A percentile compares a stretch with the other conserved stretches of the same genome.
These are phyloP conservation scores for Fusarium sp. DNA, from an alignment of 2,329 filamentous ascomycete genomes.

Conservation along the genomic window DNA sequence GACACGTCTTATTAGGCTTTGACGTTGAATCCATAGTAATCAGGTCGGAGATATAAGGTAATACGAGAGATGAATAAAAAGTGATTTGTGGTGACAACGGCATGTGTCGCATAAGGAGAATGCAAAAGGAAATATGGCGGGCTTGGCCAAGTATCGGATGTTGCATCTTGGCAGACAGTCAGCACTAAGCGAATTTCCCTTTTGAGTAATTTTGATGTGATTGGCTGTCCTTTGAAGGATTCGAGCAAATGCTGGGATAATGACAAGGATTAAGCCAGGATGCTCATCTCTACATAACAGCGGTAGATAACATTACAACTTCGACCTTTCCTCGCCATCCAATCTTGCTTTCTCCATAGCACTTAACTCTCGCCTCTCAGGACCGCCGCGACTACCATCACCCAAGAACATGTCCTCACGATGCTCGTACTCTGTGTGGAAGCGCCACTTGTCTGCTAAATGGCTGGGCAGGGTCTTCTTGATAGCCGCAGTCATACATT, in stretches of 20 bases:
- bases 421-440: slow-evolving; percentile 27
- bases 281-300: no score
- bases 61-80: no score
- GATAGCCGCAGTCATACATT: slow-evolving; percentile 16
- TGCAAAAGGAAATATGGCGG: background rate
- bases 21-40: background rate
- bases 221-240: background rate
- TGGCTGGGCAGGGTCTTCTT: slow-evolving; percentile 12
- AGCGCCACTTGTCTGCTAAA: slow-evolving; percentile 30
- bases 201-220: background rate
- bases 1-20: background rate
- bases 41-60: background rate
- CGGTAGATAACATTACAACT: background rate
- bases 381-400: slow-evolving; percentile 36
- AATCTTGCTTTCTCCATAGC: slow-evolving; percentile 11
- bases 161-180: background rate
- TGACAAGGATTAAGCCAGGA: background rate
- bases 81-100: background rate
- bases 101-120: background rate
- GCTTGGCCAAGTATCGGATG: background rate
- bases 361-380: slow-evolving; percentile 16
- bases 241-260: background rate
- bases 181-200: background rate
- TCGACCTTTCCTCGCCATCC: background rate
- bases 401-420: slow-evolving; percentile 25